Percentiles rank a stretch among this genome's conserved stretches.
Conservation (phyloP, 495 filamentous ascomycete genomes). For the Astrothelium subdiscretum region DNA sequence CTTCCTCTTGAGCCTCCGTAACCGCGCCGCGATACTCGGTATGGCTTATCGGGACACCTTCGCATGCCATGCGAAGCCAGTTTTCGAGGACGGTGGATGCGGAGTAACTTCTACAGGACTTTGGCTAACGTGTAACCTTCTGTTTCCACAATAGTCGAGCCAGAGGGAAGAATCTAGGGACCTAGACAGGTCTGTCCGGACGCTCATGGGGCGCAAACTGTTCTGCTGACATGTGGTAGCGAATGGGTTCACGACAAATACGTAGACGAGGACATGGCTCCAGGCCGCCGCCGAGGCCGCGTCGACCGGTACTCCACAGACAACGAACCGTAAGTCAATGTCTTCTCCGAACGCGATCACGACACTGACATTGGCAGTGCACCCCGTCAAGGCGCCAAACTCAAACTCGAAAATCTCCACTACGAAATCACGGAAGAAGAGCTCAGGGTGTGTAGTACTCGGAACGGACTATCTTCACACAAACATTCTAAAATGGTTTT, state of each 20-base stretch:
- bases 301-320: conserved; percentile 10
- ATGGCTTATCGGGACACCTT: not conserved
- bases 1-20: not conserved
- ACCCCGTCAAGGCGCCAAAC: conserved; percentile 45
- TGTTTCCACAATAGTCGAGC: not conserved
- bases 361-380: conserved; percentile 9
- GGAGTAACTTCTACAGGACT: not conserved
- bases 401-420: conserved; percentile 85
- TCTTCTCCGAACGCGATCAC: conserved; percentile 9
- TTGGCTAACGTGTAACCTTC: not conserved
- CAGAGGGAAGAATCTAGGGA: not conserved
- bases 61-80: not conserved
- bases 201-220: not conserved
- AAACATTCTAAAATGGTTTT: conserved; percentile 4
- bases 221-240: conserved; percentile 34
- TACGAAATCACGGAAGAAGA: conserved; percentile 86
- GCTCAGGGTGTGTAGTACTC: conserved; percentile 42
- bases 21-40: not conserved
- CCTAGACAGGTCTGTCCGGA: not conserved
- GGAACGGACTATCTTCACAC: not conserved
- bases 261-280: conserved; percentile 48
- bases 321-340: conserved; percentile 15
- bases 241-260: conserved; percentile 90
- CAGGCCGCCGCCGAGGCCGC: conserved; percentile 27
- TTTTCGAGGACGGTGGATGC: not conserved